Conservation (phyloP, 2,329 filamentous ascomycete genomes). For the Fusarium sublunatum region DNA sequence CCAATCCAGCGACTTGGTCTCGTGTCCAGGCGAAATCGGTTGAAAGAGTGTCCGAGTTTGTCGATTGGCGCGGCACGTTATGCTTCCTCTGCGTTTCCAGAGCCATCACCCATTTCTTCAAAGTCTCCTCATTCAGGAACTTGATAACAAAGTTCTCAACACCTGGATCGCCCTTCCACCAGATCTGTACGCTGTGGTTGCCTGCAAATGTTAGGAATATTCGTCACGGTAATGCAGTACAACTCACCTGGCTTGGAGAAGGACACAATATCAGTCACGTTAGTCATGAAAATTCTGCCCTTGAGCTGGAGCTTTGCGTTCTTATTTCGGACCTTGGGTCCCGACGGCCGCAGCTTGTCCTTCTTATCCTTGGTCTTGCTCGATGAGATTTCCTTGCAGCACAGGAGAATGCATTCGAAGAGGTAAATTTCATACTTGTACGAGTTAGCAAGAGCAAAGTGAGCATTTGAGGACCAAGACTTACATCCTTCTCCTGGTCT, state of each 20-base stretch:
- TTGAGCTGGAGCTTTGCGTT: conserved; percentile 92
- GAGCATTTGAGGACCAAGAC: conserved; percentile 45
- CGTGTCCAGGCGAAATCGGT: conserved; percentile 86
- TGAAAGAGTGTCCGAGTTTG: conserved; percentile 62
- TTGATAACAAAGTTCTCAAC: conserved; percentile 97
- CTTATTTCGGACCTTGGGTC: conserved; percentile 69
- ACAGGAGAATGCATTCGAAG: conserved; percentile 93
- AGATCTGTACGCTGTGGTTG: conserved; percentile 95
- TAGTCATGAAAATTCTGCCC: conserved; percentile 98
- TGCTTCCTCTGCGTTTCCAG: conserved; percentile 81
- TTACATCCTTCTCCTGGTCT: conserved; percentile 90
- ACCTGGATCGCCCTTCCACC: conserved; percentile 96
- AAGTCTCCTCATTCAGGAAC: conserved; percentile 88
- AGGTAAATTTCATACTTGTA: conserved; percentile 94
- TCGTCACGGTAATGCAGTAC: neutral
- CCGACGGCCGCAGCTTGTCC: conserved; percentile 68
- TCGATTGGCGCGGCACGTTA: conserved; percentile 62
- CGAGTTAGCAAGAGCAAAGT: conserved; percentile 25
- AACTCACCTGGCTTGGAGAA: conserved; percentile 84
- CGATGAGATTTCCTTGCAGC: conserved; percentile 93
- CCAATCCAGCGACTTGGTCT: conserved; percentile 71
- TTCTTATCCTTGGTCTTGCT: conserved; percentile 86
- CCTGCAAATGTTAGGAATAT: conserved; percentile 63
- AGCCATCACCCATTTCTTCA: conserved; percentile 90
- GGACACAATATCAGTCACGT: conserved; percentile 94